These are phyloP conservation scores for Boletus sp. DNA, from an alignment of 1,284 basidiomycete species.

Conservation along the genomic window DNA sequence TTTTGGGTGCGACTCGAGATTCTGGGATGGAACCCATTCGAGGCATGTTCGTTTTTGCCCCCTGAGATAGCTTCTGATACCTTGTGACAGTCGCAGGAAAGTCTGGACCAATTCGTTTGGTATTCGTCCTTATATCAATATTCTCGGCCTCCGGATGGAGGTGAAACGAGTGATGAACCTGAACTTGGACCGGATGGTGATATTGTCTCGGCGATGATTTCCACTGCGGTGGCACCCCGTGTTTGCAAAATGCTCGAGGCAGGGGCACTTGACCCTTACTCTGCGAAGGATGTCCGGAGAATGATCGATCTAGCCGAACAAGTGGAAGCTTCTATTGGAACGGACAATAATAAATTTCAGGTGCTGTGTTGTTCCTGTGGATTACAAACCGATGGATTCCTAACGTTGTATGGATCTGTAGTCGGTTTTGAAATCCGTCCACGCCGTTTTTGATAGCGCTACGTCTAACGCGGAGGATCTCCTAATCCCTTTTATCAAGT, in stretches of 20 bases:
- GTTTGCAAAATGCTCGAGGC: conserved; percentile 66
- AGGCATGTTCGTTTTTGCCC: conserved; percentile 45
- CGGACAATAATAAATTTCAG: conserved; percentile 64
- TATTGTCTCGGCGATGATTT: conserved; percentile 84
- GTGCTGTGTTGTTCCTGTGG: conserved; percentile 37
- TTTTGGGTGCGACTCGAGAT: conserved; percentile 90
- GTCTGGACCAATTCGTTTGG: conserved; percentile 81
- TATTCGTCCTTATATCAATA: conserved; percentile 76
- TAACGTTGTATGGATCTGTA: conserved; percentile 32
- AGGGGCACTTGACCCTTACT: conserved; percentile 82
- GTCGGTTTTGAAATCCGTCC: conserved; percentile 65
- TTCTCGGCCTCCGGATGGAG: conserved; percentile 54
- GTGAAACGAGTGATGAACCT: conserved; percentile 45
- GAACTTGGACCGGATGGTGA: conserved; percentile 81
- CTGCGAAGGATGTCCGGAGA: conserved; percentile 58
- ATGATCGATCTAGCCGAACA: conserved; percentile 78
- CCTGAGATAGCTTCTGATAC: conserved; percentile 7
- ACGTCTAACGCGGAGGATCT: conserved; percentile 46
- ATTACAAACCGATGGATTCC: neutral
- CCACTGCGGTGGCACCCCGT: conserved; percentile 76
- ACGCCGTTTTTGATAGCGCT: conserved; percentile 55
- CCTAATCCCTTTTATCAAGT: conserved; percentile 40
- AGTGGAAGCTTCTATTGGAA: conserved; percentile 72
- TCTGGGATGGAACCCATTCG: conserved; percentile 83
- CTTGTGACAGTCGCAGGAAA: conserved; percentile 42